Evolutionary conservation across 1,284 basidiomycete species (phyloP), one percentile per base, ranked within the genome.

Genomic region (Leccinum proliferum): DNA sequence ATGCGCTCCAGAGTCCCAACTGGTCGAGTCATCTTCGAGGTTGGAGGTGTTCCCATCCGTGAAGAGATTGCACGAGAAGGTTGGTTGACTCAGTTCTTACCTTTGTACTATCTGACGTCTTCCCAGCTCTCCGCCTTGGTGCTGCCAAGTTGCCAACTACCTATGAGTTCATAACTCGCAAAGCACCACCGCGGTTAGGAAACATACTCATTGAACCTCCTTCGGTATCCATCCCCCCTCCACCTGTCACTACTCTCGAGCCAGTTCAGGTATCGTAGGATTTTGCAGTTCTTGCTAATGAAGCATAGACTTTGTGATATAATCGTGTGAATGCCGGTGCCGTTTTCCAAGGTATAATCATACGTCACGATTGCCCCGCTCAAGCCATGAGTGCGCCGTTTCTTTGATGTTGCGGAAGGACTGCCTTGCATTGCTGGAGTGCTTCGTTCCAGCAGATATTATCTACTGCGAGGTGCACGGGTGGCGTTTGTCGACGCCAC

Each of bases 21-120:
- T n/a, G 96, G 96, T 5, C 88, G 92, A 55, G 95, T 98, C 8
- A 85, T 99, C 25, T 93, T 99, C 67, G 97, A 99, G 75, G 89
- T 99, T 68, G 94, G 95, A 1, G 96, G 96, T 5, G 84, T 83
- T 5, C 92, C 92, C 10, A 90, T 99, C 64, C 88, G 95, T 67
- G 92, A 94, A 69, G 95, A 98, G 74, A 83, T 98, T 58, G 96
- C 97, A 21, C 86, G 92, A 69, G 93, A 97, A 73, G 93, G 95
- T 96, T 8, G 25, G 12, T 29, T 15, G 25, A 62, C 25, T 29
- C 5, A 7, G 11, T 37, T 29, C 48, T 11, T 58, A 0, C 7
- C 14, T 25, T 6, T 15, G 15, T 3, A 12, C 14, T 10, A 1
- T 67, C 68, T 50, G 69, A 53, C 18, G 10, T 18, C 32, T 57